Evolutionary conservation across 1,139 yeast species (phyloP).

Genomic region (Debaryomyces udenii): DNA sequence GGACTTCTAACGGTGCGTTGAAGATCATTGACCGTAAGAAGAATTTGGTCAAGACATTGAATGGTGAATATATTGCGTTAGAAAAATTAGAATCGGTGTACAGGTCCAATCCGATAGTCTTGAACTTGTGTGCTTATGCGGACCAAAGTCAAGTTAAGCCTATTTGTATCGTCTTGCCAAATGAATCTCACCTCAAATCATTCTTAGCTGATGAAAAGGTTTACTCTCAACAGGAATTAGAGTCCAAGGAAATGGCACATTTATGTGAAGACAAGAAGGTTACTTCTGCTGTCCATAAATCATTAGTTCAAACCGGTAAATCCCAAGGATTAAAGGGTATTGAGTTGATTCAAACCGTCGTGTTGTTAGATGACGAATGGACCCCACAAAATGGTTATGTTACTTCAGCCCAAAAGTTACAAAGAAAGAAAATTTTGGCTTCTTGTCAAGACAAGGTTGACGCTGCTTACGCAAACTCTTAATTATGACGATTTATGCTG

Average conservation of each 20-base stretch:
- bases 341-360: conserved; percentile 80
- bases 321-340: conserved; percentile 82
- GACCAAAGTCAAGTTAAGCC: conserved; percentile 88
- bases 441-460: conserved; percentile 64
- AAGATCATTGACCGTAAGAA: conserved; percentile 91
- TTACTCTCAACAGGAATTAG: conserved; percentile 50
- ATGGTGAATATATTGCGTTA: conserved; percentile 97
- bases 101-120: conserved; percentile 78
- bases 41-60: conserved; percentile 92
- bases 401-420: conserved; percentile 94
- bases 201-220: conserved; percentile 57
- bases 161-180: conserved; percentile 85
- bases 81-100: conserved; percentile 88
- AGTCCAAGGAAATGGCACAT: conserved; percentile 48
- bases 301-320: conserved; percentile 74
- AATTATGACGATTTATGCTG: conserved; percentile 5
- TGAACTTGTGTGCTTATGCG: conserved; percentile 90
- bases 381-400: conserved; percentile 95
- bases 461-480: conserved; percentile 43
- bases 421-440: conserved; percentile 85
- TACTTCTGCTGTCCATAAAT: conserved; percentile 54
- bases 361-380: conserved; percentile 90
- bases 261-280: conserved; percentile 62
- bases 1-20: conserved; percentile 80
- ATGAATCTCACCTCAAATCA: conserved; percentile 64